phyloP scores from a whole-genome alignment of 176 grass and related monocot species.

The Carex cristatella region DNA sequence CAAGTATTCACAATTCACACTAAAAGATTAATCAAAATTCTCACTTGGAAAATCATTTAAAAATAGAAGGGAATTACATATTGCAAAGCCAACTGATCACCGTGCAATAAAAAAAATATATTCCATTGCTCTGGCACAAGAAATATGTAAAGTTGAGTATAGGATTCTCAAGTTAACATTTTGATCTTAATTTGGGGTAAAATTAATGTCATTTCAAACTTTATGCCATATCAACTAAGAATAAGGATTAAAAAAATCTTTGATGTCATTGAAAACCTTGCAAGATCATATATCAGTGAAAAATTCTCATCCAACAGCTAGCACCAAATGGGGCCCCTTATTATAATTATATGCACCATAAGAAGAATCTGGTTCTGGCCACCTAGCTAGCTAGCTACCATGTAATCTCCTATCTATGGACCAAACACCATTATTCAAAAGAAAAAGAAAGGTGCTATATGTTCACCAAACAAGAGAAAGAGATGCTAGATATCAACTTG shows the following conservation, averaged over 20 bases:
- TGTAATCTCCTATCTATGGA: not conserved
- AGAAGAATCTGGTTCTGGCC: constrained; percentile 22
- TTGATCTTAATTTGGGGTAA: not conserved
- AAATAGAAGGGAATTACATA: too few relatives aligned
- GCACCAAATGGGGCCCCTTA: not conserved
- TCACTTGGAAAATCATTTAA: too few relatives aligned
- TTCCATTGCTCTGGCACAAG: not conserved
- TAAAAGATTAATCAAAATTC: too few relatives aligned
- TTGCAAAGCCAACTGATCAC: too few relatives aligned
- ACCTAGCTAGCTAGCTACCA: not conserved
- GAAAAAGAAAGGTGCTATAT: not conserved
- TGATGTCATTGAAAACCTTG: not conserved
- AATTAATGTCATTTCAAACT: not conserved
- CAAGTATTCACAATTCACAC: too few relatives aligned
- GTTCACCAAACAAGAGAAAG: not conserved
- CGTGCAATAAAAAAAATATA: too few relatives aligned
- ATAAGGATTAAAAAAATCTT: not conserved
- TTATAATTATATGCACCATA: not conserved
- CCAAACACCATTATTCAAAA: not conserved
- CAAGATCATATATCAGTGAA: not conserved
- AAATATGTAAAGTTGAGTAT: not conserved
- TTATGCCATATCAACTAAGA: not conserved
- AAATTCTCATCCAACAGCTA: not conserved
- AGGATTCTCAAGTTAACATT: not conserved
- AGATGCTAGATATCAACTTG: not conserved